Evolutionary conservation across 768 basidiomycete species (phyloP).

Genomic region (Lentinus tigrinus): DNA sequence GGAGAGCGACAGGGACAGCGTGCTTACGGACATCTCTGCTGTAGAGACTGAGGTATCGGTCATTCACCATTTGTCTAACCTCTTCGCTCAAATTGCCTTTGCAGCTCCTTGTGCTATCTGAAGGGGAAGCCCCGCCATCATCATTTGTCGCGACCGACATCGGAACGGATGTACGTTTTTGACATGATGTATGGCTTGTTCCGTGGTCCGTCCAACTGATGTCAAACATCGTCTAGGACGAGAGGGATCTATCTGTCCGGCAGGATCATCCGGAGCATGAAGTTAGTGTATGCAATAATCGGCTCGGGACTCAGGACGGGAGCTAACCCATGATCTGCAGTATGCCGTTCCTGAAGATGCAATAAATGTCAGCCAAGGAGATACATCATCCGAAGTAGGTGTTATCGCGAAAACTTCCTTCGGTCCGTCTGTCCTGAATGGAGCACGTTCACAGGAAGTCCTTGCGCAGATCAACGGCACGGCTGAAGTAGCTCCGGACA

Average conservation of each 20-base stretch:
- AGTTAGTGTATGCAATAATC: neutral
- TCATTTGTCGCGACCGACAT: conserved; percentile 16
- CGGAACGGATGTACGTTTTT: conserved; percentile 12
- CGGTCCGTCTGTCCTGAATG: neutral
- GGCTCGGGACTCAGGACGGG: neutral
- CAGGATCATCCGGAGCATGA: neutral
- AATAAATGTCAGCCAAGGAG: neutral
- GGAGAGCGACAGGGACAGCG: conserved; percentile 11
- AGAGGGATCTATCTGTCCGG: neutral
- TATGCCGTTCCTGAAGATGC: neutral
- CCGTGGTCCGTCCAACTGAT: neutral
- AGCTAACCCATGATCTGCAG: conserved; percentile 5
- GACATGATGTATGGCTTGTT: neutral
- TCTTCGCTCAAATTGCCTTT: neutral
- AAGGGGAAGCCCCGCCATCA: conserved; percentile 23
- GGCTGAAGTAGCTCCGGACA: neutral
- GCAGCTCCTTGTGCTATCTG: conserved; percentile 17
- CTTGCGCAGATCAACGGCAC: neutral
- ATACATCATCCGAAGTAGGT: neutral
- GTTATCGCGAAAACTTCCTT: neutral
- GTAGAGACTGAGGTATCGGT: conserved; percentile 18
- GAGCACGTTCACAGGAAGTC: neutral
- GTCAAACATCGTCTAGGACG: conserved; percentile 4
- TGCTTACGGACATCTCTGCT: conserved; percentile 12
- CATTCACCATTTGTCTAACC: neutral